These are phyloP conservation scores for Aspergillus fumigatus DNA, from an alignment of 2,329 filamentous ascomycete genomes.

Conservation along the genomic window DNA sequence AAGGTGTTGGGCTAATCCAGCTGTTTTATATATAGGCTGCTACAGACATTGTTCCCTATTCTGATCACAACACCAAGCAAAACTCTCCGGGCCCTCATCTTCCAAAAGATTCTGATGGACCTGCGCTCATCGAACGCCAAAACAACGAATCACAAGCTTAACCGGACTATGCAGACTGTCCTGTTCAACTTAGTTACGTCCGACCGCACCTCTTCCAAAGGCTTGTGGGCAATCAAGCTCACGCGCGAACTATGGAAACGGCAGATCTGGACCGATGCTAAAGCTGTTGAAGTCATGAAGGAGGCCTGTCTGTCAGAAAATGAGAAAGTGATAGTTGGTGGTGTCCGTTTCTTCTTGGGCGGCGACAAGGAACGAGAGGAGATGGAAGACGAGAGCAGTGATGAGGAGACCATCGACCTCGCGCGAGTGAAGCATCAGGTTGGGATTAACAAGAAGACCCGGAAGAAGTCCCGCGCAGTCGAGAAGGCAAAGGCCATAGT, in stretches of 20 bases:
- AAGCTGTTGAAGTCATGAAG: slow-evolving; percentile 97
- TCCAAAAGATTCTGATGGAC: slow-evolving; percentile 88
- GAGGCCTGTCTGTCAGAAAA: slow-evolving; percentile 84
- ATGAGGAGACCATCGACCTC: slow-evolving; percentile 71
- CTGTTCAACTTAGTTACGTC: slow-evolving; percentile 87
- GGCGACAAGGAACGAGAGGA: slow-evolving; percentile 96
- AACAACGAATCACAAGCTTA: slow-evolving; percentile 83
- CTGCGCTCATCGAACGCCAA: slow-evolving; percentile 83
- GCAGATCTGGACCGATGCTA: slow-evolving; percentile 91
- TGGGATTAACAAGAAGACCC: slow-evolving; percentile 93
- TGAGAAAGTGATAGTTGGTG: slow-evolving; percentile 84
- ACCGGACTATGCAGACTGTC: slow-evolving; percentile 87
- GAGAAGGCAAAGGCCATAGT: slow-evolving; percentile 78
- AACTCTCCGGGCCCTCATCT: slow-evolving; percentile 73
- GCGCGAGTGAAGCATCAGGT: slow-evolving; percentile 76
- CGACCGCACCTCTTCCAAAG: slow-evolving; percentile 78
- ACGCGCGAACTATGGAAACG: slow-evolving; percentile 94
- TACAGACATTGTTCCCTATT: slow-evolving; percentile 92
- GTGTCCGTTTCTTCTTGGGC: slow-evolving; percentile 90
- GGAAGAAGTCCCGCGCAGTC: slow-evolving; percentile 75
- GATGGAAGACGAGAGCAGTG: slow-evolving; percentile 80
- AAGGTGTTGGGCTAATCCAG: background rate
- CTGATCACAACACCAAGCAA: slow-evolving; percentile 91
- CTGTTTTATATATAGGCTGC: slow-evolving; percentile 44
- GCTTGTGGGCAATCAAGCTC: slow-evolving; percentile 92